Conservation (phyloP, 352 stramenopile genomes). For the Globisporangium irregulare region DNA sequence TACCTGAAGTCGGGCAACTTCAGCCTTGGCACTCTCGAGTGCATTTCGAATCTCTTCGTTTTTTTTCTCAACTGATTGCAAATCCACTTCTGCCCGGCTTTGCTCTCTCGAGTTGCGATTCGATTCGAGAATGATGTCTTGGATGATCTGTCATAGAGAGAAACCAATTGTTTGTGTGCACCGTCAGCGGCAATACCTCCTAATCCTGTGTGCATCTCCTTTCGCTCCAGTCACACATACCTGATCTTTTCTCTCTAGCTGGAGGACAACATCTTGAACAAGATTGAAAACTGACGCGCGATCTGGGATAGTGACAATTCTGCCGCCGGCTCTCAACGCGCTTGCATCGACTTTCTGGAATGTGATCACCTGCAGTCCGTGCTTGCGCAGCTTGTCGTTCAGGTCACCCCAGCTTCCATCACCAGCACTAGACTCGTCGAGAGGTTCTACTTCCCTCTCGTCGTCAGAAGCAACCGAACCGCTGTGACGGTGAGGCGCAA, state of each 20-base stretch:
- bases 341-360: constrained; percentile 26
- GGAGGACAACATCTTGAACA: constrained; percentile 58
- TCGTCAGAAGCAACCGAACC: not conserved
- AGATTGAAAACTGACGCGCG: constrained; percentile 49
- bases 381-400: constrained; percentile 61
- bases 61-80: constrained; percentile 51
- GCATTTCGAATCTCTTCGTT: constrained; percentile 34
- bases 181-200: not conserved
- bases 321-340: not conserved
- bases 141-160: constrained; percentile 48
- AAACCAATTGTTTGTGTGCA: not conserved
- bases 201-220: not conserved
- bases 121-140: constrained; percentile 71
- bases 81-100: constrained; percentile 39
- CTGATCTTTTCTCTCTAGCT: constrained; percentile 69
- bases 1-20: constrained; percentile 63
- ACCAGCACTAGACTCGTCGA: not conserved
- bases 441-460: not conserved
- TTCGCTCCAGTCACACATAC: constrained; percentile 20
- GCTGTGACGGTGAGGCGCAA: not conserved
- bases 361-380: constrained; percentile 43
- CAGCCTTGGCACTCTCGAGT: constrained; percentile 47
- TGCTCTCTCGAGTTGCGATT: constrained; percentile 56
- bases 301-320: constrained; percentile 30
- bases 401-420: constrained; percentile 18